Evolutionary conservation across 2,329 filamentous ascomycete genomes (phyloP), one percentile per base, ranked within the genome.

Genomic region (Fonsecaea nubica): DNA sequence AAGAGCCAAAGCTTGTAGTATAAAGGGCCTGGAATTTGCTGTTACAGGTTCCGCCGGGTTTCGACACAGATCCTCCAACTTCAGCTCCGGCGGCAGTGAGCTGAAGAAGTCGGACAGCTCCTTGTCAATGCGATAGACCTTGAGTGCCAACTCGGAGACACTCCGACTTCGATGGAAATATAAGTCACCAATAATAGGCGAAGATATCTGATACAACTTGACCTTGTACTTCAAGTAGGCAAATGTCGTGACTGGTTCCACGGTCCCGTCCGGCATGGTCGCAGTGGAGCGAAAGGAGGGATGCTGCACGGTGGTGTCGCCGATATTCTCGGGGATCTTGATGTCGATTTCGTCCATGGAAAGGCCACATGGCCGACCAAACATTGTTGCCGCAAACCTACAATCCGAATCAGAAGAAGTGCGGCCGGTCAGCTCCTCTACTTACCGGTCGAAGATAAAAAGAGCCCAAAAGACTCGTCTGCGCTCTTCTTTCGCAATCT

Each of bases 1-100:
- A n/a, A 82, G 62, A 8, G 80, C 76, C n/a, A 81, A 64, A 1
- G 80, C 76, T 65, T 81, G 80, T 1, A 82, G 54, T 36, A 64
- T 55, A 62, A 69, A 69, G 62, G 4, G 73, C 71, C 66, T 56
- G 30, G 56, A 66, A 4, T 55, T 65, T 5, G 63, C 9, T 1
- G 63, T 69, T 18, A 63, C 56, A 4, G 58, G 62, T 36, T 60
- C 65, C 6, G 13, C 36, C 9, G 57, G 52, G 15, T 66, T 54
- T 15, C 55, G 63, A 57, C 45, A 69, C 13, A 69, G 54, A 21
- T 64, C 61, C 18, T 69, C 66, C 25, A 68, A 59, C 9, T 58
- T 65, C 21, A 71, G 45, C 33, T 71, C 69, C 4, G 66, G 69
- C 7, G 69, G 69, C 45, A 71, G 45, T 38, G 56, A 53, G 13